phyloP scores from a whole-genome alignment of 2,329 filamentous ascomycete species.

The Paradendryphiella salina region DNA sequence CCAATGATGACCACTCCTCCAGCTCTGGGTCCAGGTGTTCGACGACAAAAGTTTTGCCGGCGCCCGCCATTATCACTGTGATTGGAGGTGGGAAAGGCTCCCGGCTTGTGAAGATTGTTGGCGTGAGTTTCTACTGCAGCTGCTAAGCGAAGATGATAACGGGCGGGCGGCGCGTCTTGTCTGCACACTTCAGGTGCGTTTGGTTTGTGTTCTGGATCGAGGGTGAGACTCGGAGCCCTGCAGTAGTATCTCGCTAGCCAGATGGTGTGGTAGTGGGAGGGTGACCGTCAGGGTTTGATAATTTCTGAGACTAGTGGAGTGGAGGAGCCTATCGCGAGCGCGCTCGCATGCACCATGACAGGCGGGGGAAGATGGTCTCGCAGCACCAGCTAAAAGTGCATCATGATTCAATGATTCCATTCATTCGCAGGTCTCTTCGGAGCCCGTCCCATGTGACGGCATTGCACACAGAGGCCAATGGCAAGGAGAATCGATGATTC shows the following conservation, averaged over 20 bases:
- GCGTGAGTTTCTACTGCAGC: slow-evolving; percentile 7
- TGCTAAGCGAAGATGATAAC: slow-evolving; percentile 4
- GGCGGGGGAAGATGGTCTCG: slow-evolving; percentile 9
- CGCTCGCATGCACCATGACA: slow-evolving; percentile 10
- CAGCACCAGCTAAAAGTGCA: slow-evolving; percentile 5
- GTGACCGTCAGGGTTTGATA: slow-evolving; percentile 18
- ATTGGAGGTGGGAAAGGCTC: slow-evolving; percentile 20
- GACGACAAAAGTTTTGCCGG: slow-evolving; percentile 79
- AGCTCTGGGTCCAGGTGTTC: slow-evolving; percentile 96
- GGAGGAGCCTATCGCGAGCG: slow-evolving; percentile 22
- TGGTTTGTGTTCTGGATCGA: slow-evolving; percentile 13
- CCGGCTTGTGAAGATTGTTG: slow-evolving; percentile 12
- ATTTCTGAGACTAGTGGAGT: slow-evolving; percentile 14
- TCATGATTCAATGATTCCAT: neutral
- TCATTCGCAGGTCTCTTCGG: neutral
- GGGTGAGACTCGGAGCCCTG: slow-evolving; percentile 30
- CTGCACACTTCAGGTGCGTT: slow-evolving; percentile 1
- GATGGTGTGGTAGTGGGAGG: slow-evolving; percentile 28
- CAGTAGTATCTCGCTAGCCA: slow-evolving; percentile 33
- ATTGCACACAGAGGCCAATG: slow-evolving; percentile 10
- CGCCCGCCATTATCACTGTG: slow-evolving; percentile 33
- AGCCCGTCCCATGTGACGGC: slow-evolving; percentile 8
- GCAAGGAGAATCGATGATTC: slow-evolving; percentile 9
- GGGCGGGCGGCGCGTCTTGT: slow-evolving; percentile 3
- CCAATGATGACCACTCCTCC: slow-evolving; percentile 89